Base-by-base conservation (phyloP, 1,284 basidiomycete genomes). In the Inonotus obliquus region DNA sequence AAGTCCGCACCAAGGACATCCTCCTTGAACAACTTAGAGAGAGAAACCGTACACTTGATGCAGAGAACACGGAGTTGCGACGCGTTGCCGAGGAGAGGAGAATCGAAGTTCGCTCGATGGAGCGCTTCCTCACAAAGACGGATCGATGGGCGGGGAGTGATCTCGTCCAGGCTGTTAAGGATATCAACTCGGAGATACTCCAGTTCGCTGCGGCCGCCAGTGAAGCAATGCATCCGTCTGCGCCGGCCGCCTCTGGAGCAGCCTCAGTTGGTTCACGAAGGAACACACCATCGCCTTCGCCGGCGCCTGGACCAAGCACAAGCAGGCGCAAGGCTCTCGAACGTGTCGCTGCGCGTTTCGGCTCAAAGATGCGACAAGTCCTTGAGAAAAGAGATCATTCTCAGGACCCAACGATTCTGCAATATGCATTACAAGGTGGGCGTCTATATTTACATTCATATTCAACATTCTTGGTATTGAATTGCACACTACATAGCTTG, bases 71-170 rank as follows among this genome's bases (percentile, higher is more conserved):
- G 9, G 59, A 64, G 23, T 32, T 55, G 5, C 53, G 59, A 23
- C 63, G 63, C 5, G 29, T 56, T 17, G 72, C 70, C n/a, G 72
- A 74, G 9, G 75, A 77, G 55, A 66, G 69, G 21, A 65, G 65
- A 25, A 81, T 81, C 27, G 81, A 82, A 39, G 67, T 77, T 32
- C 81, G 80, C 61, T 81, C 81, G 67, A 73, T 77, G 62, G 88
- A 90, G 68, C 75, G 79, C 23, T 90, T 85, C 72, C 77, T 90
- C 71, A 87, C 86, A 14, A 84, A 87, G 66, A 84, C 81, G 29
- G 88, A 90, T 72, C 77, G 77, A 45, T 89, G 85, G 86, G 88
- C 87, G 1, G 88, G 88, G 21, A 84, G 85, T 1, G 87, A 89
- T 68, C 79, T 89, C 69, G 80, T 90, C 59, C 87, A 89, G 69